Base-by-base conservation (phyloP, 306 rosid genomes). In the Rosa rugosa region DNA sequence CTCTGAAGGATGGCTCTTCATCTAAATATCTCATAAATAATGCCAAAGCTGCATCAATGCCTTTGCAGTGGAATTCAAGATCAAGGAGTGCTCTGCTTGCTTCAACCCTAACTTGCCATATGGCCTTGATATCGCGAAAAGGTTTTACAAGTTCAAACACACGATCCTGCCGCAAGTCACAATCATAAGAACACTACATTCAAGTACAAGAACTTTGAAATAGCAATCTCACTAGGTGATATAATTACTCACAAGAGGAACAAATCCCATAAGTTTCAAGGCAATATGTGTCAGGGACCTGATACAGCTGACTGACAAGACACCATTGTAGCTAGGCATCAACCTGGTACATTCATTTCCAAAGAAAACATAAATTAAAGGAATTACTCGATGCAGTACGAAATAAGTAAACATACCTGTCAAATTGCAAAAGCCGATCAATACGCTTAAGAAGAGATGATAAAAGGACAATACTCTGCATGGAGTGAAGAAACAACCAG, bases 261-360 rank as follows among this genome's bases (percentile, higher is more conserved):
- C 81, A 80, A 85, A 90, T 71, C 91, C 98, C 0, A 93, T 87
- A 51, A 95, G 96, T 84, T 95, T 95, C 53, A 90, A 72, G n/a
- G 99, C 97, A 86, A 95, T 88, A 83, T 95, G 98, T 44, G 98
- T 82, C 90, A 95, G 82, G 77, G 98, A 90, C 80, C 94, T 87
- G 75, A 95, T 90, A 80, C 99, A 95, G 81, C 97, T 91, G 62
- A 93, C 80, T 3, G 99, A 88, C 90, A 95, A 86, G 73, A 95
- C 85, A 86, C 99, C 99, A 25, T 92, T 95, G 87, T 92, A 88
- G 84, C 98, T 92, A 57, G 98, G 98, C 98, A 95, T 95, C 85
- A 95, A 91, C 88, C 99, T 95, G 90, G 70, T 62, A 81, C 73
- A 88, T 62, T 78, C 80, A 88, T 76, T 76, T 75, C 78, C 79